Base-by-base conservation (phyloP, 768 basidiomycete genomes). In the Grammothele lineata region DNA sequence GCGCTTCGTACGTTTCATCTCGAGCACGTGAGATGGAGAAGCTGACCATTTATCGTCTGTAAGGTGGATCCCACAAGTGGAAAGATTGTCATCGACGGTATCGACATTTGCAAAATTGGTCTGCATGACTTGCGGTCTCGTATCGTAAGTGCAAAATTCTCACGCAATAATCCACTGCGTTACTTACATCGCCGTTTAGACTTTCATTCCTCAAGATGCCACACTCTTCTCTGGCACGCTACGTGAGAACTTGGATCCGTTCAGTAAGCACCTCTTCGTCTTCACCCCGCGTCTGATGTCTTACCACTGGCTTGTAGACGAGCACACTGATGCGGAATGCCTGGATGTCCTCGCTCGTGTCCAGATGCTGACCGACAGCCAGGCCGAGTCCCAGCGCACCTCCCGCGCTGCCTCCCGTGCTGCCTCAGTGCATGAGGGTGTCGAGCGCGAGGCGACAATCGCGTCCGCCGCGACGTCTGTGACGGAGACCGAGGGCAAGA, bases 61-160 rank as follows among this genome's bases (percentile, higher is more conserved):
- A n/a, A 83, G 81, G 79, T 83, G 15, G 92, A 95, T 59, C 90
- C 92, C 1, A 68, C 74, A 3, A 70, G 68, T 14, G 93, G 93
- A 0, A 74, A 74, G 19, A 92, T 96, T 41, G 24, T 87, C 37
- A 82, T 95, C 17, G 92, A 93, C 51, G 92, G 91, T 4, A 83
- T 94, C 48, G 92, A 94, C 58, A 90, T 92, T 42, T 83, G 84
- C 1, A 83, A 70, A 3, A 92, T 96, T 46, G 91, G 92, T 11
- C 66, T 93, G 15, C 80, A 91, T 58, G 92, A 92, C 61, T 60
- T 94, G 51, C 75, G 87, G n/a, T 84, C 85, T 1, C 77, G 83
- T 51, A 55, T 87, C 64, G 84, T 85, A 59, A 61, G 81, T 66
- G 3, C 43, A 9, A 12, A 5, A 40, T 10, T 21, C 2, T 17